phyloP scores from a whole-genome alignment of 345 rosid species.

The Dovyalis caffra region DNA sequence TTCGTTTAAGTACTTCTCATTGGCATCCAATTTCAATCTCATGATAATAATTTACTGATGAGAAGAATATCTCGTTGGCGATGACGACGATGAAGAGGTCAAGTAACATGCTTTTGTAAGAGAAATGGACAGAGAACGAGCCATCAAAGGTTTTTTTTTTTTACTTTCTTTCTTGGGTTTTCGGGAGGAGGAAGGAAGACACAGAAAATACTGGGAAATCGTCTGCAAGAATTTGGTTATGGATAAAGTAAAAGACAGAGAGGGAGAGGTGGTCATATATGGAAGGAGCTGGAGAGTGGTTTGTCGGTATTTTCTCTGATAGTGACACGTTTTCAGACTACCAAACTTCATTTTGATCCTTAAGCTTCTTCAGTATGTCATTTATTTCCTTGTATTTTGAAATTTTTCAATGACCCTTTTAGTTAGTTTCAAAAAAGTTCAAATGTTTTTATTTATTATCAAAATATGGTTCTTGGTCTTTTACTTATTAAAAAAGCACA shows the following conservation, averaged over 20 bases:
- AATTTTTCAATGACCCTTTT: background rate
- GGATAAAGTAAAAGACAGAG: background rate
- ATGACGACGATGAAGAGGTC: background rate
- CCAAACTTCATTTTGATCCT: background rate
- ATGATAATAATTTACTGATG: too few relatives aligned
- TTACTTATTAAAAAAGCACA: background rate
- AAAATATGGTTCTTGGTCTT: background rate
- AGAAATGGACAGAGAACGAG: conserved; percentile 11
- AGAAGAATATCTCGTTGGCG: background rate
- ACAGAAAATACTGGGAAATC: too few relatives aligned
- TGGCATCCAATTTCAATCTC: too few relatives aligned
- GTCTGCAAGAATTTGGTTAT: background rate
- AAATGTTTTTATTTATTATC: background rate
- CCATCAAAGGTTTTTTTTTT: background rate
- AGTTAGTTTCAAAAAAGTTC: background rate
- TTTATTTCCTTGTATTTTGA: background rate
- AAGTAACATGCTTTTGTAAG: conserved; percentile 4
- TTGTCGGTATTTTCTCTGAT: background rate
- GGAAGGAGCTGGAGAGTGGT: background rate
- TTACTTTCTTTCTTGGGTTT: background rate
- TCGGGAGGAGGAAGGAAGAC: background rate
- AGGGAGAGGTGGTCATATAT: background rate
- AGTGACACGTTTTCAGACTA: background rate
- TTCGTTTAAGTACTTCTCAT: too few relatives aligned
- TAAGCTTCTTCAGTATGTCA: background rate